phyloP scores from a whole-genome alignment of 148 eudicot species.

The Hydrangea macrophylla region DNA sequence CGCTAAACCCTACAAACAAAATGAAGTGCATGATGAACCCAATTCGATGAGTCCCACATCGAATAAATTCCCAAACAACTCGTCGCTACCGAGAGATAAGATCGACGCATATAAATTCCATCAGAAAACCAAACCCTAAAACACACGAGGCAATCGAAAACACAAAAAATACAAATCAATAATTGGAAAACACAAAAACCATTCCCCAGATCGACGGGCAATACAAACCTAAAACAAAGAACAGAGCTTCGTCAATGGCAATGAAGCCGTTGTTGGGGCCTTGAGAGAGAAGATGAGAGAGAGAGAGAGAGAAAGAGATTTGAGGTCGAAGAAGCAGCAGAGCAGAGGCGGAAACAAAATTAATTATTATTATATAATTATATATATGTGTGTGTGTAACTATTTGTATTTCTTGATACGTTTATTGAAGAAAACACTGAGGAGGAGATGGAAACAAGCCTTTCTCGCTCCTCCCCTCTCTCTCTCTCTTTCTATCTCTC shows the following conservation, averaged over 20 bases:
- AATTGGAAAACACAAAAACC: background rate
- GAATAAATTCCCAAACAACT: background rate
- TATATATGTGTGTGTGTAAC: background rate
- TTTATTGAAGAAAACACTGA: background rate
- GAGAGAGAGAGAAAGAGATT: background rate
- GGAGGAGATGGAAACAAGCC: background rate
- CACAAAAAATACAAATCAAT: background rate
- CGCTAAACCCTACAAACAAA: background rate
- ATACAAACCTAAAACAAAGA: constrained; percentile 39
- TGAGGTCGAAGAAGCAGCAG: constrained; percentile 11
- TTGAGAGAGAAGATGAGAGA: constrained; percentile 7
- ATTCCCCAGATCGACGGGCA: constrained; percentile 21
- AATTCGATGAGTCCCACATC: constrained; percentile 1
- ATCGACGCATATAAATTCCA: background rate
- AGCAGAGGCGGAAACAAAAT: constrained; percentile 16
- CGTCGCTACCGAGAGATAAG: background rate
- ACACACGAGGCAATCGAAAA: constrained; percentile 5
- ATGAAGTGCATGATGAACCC: background rate
- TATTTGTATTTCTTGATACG: background rate
- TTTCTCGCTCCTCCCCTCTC: too few relatives aligned
- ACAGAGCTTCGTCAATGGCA: constrained; percentile 13
- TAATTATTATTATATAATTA: background rate
- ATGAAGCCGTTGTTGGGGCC: background rate
- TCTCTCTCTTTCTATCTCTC: too few relatives aligned
- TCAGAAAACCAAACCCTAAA: constrained; percentile 14